Evolutionary conservation across 305 asterid genomes (phyloP), one percentile per base, ranked within the genome.

Genomic region (Fraxinus nigra): DNA sequence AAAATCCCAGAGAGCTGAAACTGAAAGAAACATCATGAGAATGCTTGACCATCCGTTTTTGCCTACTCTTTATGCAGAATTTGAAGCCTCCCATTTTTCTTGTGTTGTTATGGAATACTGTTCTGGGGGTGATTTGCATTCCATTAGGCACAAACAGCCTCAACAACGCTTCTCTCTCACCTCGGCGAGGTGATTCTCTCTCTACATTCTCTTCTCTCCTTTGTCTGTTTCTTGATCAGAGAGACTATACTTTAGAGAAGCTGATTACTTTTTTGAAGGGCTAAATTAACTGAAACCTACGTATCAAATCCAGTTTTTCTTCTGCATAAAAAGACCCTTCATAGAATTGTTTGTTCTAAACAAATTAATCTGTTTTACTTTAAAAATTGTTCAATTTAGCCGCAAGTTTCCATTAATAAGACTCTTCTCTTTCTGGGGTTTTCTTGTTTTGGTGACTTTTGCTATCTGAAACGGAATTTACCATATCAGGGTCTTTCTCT

Each of bases 31-130:
- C 75, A 92, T 92, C 69, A 83, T 95, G 92, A 87, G 93, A 70
- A 74, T 89, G 85, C 75, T 95, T 26, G 93, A 95, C 80, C 98
- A 95, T 77, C 98, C 98, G 2, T 95, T 95, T 86, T 69, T 95
- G 89, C 98, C 98, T 0, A 89, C 88, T 9, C 92, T 95, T 5
- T 88, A 87, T 32, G 95, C 98, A 0, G 95, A 93, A 76, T 93
- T 95, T 74, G 93, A 91, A 79, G 95, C 97, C 10, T 92, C 97
- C 1, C 89, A 91, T 79, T 92, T 89, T 46, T 91, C 93, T 7
- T 92, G 97, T 76, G 91, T 95, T 3, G 97, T 95, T 2, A 95
- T 93, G 92, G 98, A 93, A 84, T 93, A 86, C 76, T 95, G 98
- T 43, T 79, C 93, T 59, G 96, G 92, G 35, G 97, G 97, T 43